Conservation (phyloP, 441 rosid genomes). For the Euphorbia schlechtendalii region DNA sequence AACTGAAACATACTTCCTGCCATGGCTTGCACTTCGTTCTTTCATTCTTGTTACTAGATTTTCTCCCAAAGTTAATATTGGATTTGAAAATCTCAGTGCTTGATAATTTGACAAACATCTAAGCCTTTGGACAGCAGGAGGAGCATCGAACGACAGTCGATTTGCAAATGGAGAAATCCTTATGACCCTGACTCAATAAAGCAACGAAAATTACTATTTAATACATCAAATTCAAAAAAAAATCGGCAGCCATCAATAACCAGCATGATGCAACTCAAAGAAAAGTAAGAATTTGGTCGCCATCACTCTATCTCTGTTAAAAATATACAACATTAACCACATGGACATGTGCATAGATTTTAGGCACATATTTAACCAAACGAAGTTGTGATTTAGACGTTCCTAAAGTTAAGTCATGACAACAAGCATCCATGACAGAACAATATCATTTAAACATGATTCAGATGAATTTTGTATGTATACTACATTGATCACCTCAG, state of each 20-base stretch:
- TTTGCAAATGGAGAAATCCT: conserved; percentile 99
- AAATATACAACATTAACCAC: too few species aligned
- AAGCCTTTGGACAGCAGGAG: conserved; percentile 84
- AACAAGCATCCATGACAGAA: background rate
- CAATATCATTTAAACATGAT: background rate
- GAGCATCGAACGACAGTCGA: conserved; percentile 96
- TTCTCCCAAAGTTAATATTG: conserved; percentile 73
- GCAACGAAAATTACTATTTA: conserved; percentile 15
- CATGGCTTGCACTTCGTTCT: conserved; percentile 66
- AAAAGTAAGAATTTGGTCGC: too few species aligned
- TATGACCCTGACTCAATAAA: conserved; percentile 60
- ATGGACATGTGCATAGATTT: background rate
- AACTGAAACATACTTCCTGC: conserved; percentile 82
- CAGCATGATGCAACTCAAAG: background rate
- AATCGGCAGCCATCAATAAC: conserved; percentile 8
- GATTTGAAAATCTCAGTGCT: conserved; percentile 76
- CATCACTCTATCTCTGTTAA: too few species aligned
- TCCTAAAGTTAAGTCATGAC: background rate
- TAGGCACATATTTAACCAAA: background rate
- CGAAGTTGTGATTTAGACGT: background rate
- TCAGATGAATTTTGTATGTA: background rate
- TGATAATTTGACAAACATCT: conserved; percentile 94
- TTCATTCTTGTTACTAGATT: conserved; percentile 88
- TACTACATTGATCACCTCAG: background rate
- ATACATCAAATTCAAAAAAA: conserved; percentile 9